Conservation (phyloP, 1,284 basidiomycete genomes). For the Phaffia rhodozyma region DNA sequence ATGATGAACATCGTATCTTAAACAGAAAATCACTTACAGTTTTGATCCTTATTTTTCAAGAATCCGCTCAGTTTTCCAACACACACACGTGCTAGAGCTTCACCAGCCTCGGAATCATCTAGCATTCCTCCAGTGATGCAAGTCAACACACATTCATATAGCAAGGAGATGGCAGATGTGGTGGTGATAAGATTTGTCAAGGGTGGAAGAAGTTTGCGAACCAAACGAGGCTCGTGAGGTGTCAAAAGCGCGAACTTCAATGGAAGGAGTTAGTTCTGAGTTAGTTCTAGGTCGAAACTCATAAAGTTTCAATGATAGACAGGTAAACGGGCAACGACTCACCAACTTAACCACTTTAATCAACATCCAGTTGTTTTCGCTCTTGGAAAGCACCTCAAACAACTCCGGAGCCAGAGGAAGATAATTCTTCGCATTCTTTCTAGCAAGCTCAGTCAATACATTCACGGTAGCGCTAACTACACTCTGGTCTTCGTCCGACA, state of each 20-base stretch:
- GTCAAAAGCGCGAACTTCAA: constrained; percentile 76
- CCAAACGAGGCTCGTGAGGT: constrained; percentile 81
- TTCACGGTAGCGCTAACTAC: constrained; percentile 89
- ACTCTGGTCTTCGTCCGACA: constrained; percentile 73
- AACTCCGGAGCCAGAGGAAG: constrained; percentile 78
- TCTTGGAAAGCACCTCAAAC: constrained; percentile 86
- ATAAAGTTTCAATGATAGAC: constrained; percentile 12
- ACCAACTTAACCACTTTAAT: constrained; percentile 98
- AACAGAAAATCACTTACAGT: constrained; percentile 45
- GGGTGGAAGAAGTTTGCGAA: constrained; percentile 84
- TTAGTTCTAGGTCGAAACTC: neutral
- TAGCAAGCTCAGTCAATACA: constrained; percentile 84
- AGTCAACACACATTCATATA: constrained; percentile 97
- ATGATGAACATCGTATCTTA: neutral
- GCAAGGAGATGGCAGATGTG: constrained; percentile 84
- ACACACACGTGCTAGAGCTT: constrained; percentile 71
- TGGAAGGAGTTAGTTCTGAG: neutral
- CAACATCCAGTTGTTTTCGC: constrained; percentile 98
- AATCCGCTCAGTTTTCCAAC: constrained; percentile 89
- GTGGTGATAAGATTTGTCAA: constrained; percentile 91
- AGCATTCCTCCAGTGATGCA: constrained; percentile 97
- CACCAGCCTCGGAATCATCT: constrained; percentile 51
- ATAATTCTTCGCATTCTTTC: constrained; percentile 63
- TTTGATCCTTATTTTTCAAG: constrained; percentile 86
- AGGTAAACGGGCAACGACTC: constrained; percentile 29